Evolutionary conservation across 768 basidiomycete species (phyloP).

Genomic region (Trametes cinnabarina): DNA sequence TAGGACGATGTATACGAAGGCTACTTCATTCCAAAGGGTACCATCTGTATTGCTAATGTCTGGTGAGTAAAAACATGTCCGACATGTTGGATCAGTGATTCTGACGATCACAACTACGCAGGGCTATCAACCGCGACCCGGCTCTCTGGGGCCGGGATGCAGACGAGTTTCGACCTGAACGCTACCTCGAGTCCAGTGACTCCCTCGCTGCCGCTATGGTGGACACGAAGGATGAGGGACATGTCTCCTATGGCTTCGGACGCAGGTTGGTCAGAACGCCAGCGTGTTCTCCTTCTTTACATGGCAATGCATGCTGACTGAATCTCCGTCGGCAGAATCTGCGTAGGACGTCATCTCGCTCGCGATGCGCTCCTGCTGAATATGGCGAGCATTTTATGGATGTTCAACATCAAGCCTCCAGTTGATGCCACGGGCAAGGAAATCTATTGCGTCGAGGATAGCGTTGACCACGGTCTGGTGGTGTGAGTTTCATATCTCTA

Average conservation of each 20-base stretch:
- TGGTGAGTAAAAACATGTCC: conserved; percentile 4
- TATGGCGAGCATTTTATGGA: conserved; percentile 10
- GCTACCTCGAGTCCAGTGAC: conserved; percentile 24
- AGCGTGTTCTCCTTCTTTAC: too few relatives aligned
- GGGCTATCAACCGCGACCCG: conserved; percentile 47
- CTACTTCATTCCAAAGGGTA: conserved; percentile 16
- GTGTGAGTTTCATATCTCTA: too few relatives aligned
- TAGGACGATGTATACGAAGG: conserved; percentile 18
- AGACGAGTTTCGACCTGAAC: conserved; percentile 16
- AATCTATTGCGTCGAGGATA: conserved; percentile 1
- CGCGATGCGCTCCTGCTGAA: conserved; percentile 4
- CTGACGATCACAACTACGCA: conserved; percentile 40
- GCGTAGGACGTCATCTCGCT: conserved; percentile 8
- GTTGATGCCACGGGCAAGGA: background rate
- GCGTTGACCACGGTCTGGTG: background rate
- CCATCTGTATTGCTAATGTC: conserved; percentile 15
- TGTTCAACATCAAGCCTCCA: conserved; percentile 8
- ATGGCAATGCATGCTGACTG: background rate
- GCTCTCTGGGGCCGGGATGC: conserved; percentile 29
- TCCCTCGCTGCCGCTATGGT: conserved; percentile 1
- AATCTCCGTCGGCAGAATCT: background rate
- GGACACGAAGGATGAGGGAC: conserved; percentile 1
- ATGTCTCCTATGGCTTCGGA: conserved; percentile 27
- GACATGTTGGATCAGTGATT: conserved; percentile 44
- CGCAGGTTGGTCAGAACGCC: background rate